These are phyloP conservation scores for Chalara sp. DNA, from an alignment of 2,329 filamentous ascomycete genomes.

Conservation along the genomic window DNA sequence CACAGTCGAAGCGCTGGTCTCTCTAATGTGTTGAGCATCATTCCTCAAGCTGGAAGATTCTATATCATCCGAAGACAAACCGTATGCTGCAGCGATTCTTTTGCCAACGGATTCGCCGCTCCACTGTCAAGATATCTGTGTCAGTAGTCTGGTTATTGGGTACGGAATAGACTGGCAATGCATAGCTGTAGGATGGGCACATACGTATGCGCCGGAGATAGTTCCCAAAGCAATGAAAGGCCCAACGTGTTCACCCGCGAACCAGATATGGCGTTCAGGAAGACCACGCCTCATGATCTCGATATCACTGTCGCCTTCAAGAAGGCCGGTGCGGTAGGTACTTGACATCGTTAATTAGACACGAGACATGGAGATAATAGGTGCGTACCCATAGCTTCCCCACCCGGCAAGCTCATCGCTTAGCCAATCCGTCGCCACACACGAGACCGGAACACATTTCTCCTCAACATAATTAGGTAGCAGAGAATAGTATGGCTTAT, in stretches of 20 bases:
- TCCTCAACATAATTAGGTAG: slow-evolving; percentile 49
- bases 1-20: too few relatives aligned
- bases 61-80: slow-evolving; percentile 7
- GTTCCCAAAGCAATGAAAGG: slow-evolving; percentile 87
- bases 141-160: neutral
- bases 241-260: slow-evolving; percentile 72
- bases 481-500: slow-evolving; percentile 57
- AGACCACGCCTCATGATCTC: slow-evolving; percentile 43
- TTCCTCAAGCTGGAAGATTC: too few relatives aligned
- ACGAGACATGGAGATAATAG: too few relatives aligned
- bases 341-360: slow-evolving; percentile 19
- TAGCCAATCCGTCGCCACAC: slow-evolving; percentile 59
- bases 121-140: slow-evolving; percentile 26
- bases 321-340: slow-evolving; percentile 59
- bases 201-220: slow-evolving; percentile 71
- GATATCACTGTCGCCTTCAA: slow-evolving; percentile 52
- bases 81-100: slow-evolving; percentile 53
- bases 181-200: too few relatives aligned
- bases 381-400: slow-evolving; percentile 45
- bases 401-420: slow-evolving; percentile 59
- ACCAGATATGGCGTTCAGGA: slow-evolving; percentile 39
- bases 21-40: too few relatives aligned
- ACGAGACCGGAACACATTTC: slow-evolving; percentile 44
- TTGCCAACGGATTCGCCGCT: slow-evolving; percentile 73
- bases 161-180: slow-evolving; percentile 36